Conservation (phyloP, 2,329 filamentous ascomycete species). For the Epichloe festucae region DNA sequence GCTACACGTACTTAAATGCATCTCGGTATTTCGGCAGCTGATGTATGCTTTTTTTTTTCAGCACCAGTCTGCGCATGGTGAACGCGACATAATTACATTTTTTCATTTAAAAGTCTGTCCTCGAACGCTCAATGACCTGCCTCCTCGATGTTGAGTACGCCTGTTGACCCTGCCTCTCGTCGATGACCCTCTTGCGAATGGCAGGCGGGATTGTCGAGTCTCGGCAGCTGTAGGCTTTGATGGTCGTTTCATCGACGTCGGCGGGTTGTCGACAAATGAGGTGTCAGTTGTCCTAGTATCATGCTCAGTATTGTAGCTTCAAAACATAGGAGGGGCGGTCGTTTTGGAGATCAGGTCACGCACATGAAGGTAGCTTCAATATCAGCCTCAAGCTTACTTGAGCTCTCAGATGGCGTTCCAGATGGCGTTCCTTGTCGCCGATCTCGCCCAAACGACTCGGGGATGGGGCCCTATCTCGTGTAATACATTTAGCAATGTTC, state of each 20-base stretch:
- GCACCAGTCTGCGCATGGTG: neutral
- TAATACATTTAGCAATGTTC: neutral
- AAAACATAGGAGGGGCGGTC: conserved; percentile 5
- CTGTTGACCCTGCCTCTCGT: conserved; percentile 16
- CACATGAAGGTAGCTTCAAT: conserved; percentile 77
- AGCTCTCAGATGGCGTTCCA: conserved; percentile 20
- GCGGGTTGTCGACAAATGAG: conserved; percentile 78
- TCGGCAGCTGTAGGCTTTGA: conserved; percentile 32
- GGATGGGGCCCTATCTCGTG: conserved; percentile 53
- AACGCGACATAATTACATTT: neutral
- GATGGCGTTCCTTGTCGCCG: conserved; percentile 42
- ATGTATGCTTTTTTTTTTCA: neutral
- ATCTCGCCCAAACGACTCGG: conserved; percentile 66
- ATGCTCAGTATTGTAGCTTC: conserved; percentile 2
- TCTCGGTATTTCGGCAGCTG: neutral
- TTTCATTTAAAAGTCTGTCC: conserved; percentile 32
- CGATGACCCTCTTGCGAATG: conserved; percentile 29
- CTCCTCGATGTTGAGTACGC: conserved; percentile 25
- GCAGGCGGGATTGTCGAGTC: conserved; percentile 33
- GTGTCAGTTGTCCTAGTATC: conserved; percentile 68
- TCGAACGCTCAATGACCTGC: conserved; percentile 32
- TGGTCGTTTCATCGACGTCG: conserved; percentile 37
- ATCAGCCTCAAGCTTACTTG: conserved; percentile 27
- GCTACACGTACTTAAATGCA: neutral
- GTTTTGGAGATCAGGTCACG: conserved; percentile 17